Base-by-base conservation (phyloP, 768 basidiomycete genomes). In the Gautieria morchelliformis region DNA sequence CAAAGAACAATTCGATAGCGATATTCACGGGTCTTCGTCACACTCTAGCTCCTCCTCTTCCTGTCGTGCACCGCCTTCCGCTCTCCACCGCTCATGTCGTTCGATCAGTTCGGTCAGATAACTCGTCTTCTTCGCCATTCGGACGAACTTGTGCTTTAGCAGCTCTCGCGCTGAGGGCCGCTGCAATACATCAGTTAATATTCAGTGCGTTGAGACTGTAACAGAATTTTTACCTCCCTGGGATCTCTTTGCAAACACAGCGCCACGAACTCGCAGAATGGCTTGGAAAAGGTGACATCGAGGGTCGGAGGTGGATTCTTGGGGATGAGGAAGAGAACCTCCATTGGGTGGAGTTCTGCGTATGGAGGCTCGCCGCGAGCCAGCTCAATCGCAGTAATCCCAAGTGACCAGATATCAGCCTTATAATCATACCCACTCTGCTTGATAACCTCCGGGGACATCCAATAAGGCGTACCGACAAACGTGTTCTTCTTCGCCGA, bases 371-470 rank as follows among this genome's bases (percentile, higher is more conserved):
- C 95, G 30, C 95, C 95, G 70, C 88, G 94, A 1, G 96, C 96
- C 64, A 99, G 77, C 69, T 99, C 96, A 63, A 98, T 97, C 32
- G 93, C 90, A 7, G 96, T 99, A 64, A 95, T 95, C 14, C 95
- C 96, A 61, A 99, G 73, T 70, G 89, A 92, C 96, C 96, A 99
- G 50, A 99, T 97, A 70, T 99, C 96, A 15, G 96, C 96, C 68
- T 97, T 98, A 69, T 94, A 89, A 65, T 98, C 96, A 71, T 99
- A 99, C 4, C 96, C 96, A 57, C 93, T 95, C 72, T 99, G 96
- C 69, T 98, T 98, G 75, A 99, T 99, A 22, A 98, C 94, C 68
- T 99, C 96, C 6, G 96, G 96, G 7, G 92, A 93, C 96, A 99
- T 99, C 96, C 96, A 99, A 68, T 98, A 99, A 3, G 95, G 95